These are phyloP conservation scores for Cicer judaicum DNA, from an alignment of 306 rosid genomes.

Conservation along the genomic window DNA sequence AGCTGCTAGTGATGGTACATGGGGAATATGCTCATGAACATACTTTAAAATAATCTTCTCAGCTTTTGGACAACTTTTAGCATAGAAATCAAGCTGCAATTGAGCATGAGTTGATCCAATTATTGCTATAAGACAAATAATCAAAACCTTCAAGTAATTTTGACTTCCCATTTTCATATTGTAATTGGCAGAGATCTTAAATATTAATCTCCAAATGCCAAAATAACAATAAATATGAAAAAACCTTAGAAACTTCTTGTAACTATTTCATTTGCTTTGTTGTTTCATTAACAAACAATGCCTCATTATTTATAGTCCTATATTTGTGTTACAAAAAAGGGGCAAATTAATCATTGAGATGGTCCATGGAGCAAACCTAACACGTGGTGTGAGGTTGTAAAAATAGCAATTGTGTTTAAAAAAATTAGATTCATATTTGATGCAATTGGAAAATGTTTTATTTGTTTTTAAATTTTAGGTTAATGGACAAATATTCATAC, in stretches of 20 bases:
- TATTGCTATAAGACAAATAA: conserved; percentile 53
- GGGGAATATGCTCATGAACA: conserved; percentile 61
- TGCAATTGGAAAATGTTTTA: too few relatives aligned
- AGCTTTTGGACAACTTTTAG: conserved; percentile 70
- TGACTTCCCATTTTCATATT: conserved; percentile 52
- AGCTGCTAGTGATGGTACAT: conserved; percentile 81
- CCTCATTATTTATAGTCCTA: conserved; percentile 45
- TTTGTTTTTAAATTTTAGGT: too few relatives aligned
- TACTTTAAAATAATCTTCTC: conserved; percentile 64
- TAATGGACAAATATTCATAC: too few relatives aligned
- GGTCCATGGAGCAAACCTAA: conserved; percentile 47
- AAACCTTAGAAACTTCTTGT: conserved; percentile 19
- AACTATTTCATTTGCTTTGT: conserved; percentile 21
- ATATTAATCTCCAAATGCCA: neutral
- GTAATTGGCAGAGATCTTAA: conserved; percentile 4
- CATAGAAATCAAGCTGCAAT: conserved; percentile 59
- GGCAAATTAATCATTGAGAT: conserved; percentile 40
- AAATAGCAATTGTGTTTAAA: neutral
- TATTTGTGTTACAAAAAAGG: conserved; percentile 33
- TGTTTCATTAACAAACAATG: neutral
- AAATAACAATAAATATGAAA: neutral
- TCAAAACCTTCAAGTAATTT: conserved; percentile 36
- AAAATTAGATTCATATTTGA: neutral
- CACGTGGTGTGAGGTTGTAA: conserved; percentile 40
- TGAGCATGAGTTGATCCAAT: conserved; percentile 61